A percentile compares a stretch with the other conserved stretches of the same genome.
phyloP scores from a whole-genome alignment of 2,329 filamentous ascomycete genomes.

The Botrytis byssoidea region DNA sequence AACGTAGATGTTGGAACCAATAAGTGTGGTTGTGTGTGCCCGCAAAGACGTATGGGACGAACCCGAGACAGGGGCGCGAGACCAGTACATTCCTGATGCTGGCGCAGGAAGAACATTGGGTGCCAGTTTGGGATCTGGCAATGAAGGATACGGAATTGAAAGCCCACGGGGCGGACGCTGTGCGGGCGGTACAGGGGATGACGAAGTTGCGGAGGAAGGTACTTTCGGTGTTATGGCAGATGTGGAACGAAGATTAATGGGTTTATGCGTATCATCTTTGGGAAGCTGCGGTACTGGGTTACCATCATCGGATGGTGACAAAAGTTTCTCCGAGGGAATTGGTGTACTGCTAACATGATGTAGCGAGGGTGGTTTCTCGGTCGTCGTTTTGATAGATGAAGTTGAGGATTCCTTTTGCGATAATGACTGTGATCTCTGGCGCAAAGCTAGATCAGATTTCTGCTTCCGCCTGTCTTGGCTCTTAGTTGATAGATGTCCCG shows the following conservation, averaged over 20 bases:
- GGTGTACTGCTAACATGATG: constrained; percentile 25
- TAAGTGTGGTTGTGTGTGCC: constrained; percentile 64
- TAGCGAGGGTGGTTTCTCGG: constrained; percentile 27
- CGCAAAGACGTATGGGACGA: constrained; percentile 59
- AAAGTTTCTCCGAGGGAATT: constrained; percentile 26
- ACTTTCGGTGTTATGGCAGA: constrained; percentile 38
- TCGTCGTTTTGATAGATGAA: constrained; percentile 27
- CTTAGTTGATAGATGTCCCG: constrained; percentile 59
- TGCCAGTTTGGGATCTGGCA: constrained; percentile 55
- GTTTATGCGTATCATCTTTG: constrained; percentile 40
- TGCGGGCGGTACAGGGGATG: constrained; percentile 32
- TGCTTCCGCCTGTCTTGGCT: constrained; percentile 44
- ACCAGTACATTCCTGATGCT: constrained; percentile 73
- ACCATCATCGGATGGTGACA: constrained; percentile 27
- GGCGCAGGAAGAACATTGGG: constrained; percentile 62
- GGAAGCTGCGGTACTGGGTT: constrained; percentile 27
- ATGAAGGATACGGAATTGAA: constrained; percentile 54
- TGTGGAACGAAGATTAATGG: constrained; percentile 51
- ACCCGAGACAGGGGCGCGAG: constrained; percentile 62
- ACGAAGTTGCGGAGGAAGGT: constrained; percentile 22
- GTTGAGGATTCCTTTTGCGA: constrained; percentile 35
- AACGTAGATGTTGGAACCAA: constrained; percentile 65
- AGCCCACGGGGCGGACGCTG: constrained; percentile 37
- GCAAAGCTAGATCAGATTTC: constrained; percentile 35
- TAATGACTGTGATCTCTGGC: constrained; percentile 39